Percentiles rank a stretch among this genome's conserved stretches.
These are phyloP conservation scores for Leishmania tropica DNA, from an alignment of 208 protist genomes.

Conservation along the genomic window DNA sequence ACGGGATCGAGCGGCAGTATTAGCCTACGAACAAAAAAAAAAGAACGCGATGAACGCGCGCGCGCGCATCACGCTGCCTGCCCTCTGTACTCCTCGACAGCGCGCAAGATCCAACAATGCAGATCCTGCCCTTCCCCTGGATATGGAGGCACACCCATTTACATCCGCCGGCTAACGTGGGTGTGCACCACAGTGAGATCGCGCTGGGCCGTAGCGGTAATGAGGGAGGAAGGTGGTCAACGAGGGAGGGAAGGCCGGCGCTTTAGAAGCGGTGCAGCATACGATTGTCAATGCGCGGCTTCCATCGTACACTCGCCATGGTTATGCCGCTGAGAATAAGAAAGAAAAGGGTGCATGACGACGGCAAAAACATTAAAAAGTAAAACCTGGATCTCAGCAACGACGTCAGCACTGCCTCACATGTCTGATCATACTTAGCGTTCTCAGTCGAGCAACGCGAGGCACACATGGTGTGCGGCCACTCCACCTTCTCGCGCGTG, in stretches of 20 bases:
- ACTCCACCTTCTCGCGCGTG: constrained; percentile 26
- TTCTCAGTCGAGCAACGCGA: constrained; percentile 24
- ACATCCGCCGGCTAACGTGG: not conserved
- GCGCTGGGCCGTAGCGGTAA: too few relatives aligned
- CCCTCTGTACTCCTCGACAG: not conserved
- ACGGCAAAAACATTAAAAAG: not conserved
- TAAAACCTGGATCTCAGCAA: constrained; percentile 14
- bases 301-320: constrained; percentile 13
- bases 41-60: not conserved
- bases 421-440: constrained; percentile 8
- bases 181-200: not conserved
- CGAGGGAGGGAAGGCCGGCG: not conserved
- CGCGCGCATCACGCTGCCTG: not conserved
- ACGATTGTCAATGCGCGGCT: constrained; percentile 7
- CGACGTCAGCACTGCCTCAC: constrained; percentile 19
- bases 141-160: not conserved
- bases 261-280: constrained; percentile 24
- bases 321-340: not conserved
- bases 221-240: too few relatives aligned
- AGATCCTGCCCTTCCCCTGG: not conserved
- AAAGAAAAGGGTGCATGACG: constrained; percentile 8
- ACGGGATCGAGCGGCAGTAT: not conserved
- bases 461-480: constrained; percentile 38
- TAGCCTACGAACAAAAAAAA: not conserved
- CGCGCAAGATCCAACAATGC: not conserved